Percentiles rank a stretch among this genome's conserved stretches.
phyloP scores from a whole-genome alignment of 805 yeast genomes.

The Metschnikowia reukaufii region DNA sequence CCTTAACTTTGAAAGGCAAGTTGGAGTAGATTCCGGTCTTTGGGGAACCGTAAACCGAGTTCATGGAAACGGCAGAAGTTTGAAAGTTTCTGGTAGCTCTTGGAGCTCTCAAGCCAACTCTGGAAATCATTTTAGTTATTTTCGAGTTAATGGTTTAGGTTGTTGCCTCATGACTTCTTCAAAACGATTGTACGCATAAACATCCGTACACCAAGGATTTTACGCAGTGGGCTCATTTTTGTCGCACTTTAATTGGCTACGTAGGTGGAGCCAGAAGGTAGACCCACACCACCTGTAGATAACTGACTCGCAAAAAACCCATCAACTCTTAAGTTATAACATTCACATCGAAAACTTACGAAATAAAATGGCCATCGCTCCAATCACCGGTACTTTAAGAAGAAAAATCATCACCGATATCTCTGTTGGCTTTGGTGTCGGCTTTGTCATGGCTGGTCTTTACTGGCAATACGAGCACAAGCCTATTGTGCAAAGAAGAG shows the following conservation, averaged over 20 bases:
- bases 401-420: constrained; percentile 81
- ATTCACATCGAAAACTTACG: constrained; percentile 15
- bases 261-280: background rate
- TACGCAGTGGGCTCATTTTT: constrained; percentile 6
- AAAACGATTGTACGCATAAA: background rate
- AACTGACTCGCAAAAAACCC: constrained; percentile 2
- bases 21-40: constrained; percentile 78
- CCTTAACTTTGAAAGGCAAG: constrained; percentile 91
- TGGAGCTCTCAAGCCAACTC: constrained; percentile 23
- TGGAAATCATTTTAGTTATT: constrained; percentile 25
- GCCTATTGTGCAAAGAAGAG: constrained; percentile 71
- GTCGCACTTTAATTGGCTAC: constrained; percentile 17
- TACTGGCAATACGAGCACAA: constrained; percentile 90
- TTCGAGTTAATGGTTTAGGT: background rate
- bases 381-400: constrained; percentile 80
- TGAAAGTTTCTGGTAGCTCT: constrained; percentile 44
- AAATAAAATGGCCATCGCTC: constrained; percentile 67
- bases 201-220: constrained; percentile 6
- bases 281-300: constrained; percentile 13
- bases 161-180: background rate
- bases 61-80: constrained; percentile 40
- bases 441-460: constrained; percentile 58
- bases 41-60: constrained; percentile 40
- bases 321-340: background rate
- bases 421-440: constrained; percentile 62